These are phyloP conservation scores for Corinectria fuckeliana DNA, from an alignment of 2,329 filamentous ascomycete species.

Conservation along the genomic window DNA sequence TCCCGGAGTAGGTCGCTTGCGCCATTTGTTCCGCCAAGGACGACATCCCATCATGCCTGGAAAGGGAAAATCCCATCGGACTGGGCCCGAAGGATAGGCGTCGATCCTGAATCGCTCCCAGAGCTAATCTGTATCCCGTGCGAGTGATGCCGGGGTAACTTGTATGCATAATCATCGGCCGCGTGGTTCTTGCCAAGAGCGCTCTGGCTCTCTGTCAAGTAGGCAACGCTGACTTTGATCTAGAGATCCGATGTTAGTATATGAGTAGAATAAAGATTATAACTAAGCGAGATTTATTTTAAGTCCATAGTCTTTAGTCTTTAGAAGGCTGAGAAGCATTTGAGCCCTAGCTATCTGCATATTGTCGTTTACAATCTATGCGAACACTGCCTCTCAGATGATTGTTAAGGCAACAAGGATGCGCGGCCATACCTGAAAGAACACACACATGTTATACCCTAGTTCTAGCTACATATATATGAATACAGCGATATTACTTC, in stretches of 20 bases:
- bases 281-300: too few species aligned
- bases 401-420: neutral
- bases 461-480: too few species aligned
- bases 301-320: too few species aligned
- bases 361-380: too few species aligned
- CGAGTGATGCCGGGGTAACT: neutral
- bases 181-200: neutral
- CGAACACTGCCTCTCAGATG: too few species aligned
- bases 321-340: neutral
- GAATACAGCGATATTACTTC: too few species aligned
- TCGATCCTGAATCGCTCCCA: neutral
- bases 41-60: slow-evolving; percentile 26
- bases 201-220: too few species aligned
- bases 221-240: neutral
- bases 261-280: too few species aligned
- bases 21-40: slow-evolving; percentile 32
- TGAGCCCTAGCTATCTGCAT: too few species aligned
- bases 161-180: neutral
- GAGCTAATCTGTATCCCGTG: neutral
- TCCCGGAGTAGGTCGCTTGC: slow-evolving; percentile 16
- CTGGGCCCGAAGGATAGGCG: slow-evolving; percentile 10
- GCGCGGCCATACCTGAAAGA: neutral
- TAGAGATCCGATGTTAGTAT: too few species aligned
- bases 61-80: slow-evolving; percentile 28
- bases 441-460: too few species aligned